Evolutionary conservation across 75 land plant genomes (phyloP).

Genomic region (Cupressus sempervirens): DNA sequence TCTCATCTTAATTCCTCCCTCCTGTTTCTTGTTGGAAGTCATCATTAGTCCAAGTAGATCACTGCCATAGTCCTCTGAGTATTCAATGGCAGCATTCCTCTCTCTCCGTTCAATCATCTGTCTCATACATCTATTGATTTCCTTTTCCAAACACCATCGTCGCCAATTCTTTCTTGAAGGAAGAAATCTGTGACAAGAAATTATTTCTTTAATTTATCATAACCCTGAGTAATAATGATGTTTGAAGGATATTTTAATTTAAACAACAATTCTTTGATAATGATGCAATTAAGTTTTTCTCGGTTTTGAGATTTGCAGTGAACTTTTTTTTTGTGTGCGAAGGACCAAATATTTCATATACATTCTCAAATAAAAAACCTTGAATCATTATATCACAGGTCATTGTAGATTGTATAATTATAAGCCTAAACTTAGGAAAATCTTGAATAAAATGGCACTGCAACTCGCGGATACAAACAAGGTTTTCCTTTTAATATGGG

Average conservation of each 20-base stretch:
- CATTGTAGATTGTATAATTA: not conserved
- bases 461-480: too few species aligned
- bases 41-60: slow-evolving; percentile 46
- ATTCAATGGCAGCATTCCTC: slow-evolving; percentile 14
- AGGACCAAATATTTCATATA: not conserved
- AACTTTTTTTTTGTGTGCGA: not conserved
- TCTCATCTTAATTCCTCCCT: slow-evolving; percentile 8
- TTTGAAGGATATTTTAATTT: not conserved
- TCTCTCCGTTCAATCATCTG: slow-evolving; percentile 29
- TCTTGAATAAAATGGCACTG: too few species aligned
- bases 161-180: slow-evolving; percentile 32
- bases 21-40: slow-evolving; percentile 22
- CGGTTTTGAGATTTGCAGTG: not conserved
- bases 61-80: slow-evolving; percentile 14
- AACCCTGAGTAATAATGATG: not conserved
- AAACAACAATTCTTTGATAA: not conserved
- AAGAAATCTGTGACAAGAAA: slow-evolving; percentile 22
- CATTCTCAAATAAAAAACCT: not conserved
- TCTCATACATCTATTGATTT: slow-evolving; percentile 12
- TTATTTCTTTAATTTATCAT: not conserved
- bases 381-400: not conserved
- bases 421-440: not conserved
- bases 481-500: too few species aligned
- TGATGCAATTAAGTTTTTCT: not conserved
- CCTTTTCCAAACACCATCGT: slow-evolving; percentile 15